These are phyloP conservation scores for Triticum dicoccoides DNA, from an alignment of 176 grass and related monocot species.

Conservation along the genomic window DNA sequence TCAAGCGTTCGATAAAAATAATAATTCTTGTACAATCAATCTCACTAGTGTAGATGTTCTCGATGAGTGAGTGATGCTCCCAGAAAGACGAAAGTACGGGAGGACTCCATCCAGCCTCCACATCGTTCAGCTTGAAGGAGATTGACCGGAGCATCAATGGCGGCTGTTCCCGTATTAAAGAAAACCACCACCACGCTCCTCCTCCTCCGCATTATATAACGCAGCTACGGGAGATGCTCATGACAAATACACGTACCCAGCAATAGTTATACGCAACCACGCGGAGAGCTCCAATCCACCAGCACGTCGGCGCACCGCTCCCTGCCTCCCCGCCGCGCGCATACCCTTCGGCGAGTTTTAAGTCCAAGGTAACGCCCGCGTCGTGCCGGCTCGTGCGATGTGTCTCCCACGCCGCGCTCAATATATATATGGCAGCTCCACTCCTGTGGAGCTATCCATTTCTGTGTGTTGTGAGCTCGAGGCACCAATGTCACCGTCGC, in stretches of 20 bases:
- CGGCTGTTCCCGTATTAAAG: constrained; percentile 55
- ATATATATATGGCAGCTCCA: background rate
- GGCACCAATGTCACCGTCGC: background rate
- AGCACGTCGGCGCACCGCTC: background rate
- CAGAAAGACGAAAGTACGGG: too few relatives aligned
- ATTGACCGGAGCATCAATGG: constrained; percentile 38
- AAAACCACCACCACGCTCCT: constrained; percentile 31
- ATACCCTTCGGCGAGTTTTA: background rate
- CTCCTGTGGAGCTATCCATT: background rate
- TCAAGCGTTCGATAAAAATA: too few relatives aligned
- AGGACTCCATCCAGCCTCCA: background rate
- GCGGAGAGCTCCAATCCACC: constrained; percentile 51
- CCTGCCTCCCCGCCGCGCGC: background rate
- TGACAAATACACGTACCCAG: constrained; percentile 45
- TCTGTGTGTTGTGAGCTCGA: background rate
- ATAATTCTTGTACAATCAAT: too few relatives aligned
- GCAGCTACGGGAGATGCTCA: constrained; percentile 33
- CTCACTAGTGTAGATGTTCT: too few relatives aligned
- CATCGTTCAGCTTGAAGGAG: constrained; percentile 1
- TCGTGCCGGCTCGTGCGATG: constrained; percentile 8
- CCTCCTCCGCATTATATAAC: constrained; percentile 61
- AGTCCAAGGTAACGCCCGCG: constrained; percentile 33
- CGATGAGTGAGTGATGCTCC: too few relatives aligned
- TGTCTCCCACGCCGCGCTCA: background rate
- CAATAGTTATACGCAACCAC: constrained; percentile 47